These are phyloP conservation scores for Gaillardinia entomophila DNA, from an alignment of 805 yeast genomes.

Conservation along the genomic window DNA sequence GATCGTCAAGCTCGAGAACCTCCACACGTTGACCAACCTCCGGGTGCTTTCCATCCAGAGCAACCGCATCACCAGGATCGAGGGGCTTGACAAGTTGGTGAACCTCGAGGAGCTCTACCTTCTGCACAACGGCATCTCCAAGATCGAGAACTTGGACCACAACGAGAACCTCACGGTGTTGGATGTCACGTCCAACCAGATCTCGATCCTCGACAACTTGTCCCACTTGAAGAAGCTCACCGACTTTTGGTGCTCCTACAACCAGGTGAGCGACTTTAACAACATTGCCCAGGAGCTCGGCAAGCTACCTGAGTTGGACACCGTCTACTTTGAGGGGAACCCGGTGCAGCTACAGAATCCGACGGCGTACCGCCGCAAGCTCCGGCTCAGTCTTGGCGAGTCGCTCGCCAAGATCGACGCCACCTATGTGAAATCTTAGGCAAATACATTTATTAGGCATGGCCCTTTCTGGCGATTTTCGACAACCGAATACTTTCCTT, in stretches of 20 bases:
- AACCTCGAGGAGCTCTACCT: conserved; percentile 82
- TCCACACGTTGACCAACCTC: conserved; percentile 54
- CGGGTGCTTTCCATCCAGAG: conserved; percentile 83
- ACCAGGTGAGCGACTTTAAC: conserved; percentile 61
- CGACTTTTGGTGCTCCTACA: conserved; percentile 91
- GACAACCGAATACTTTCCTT: neutral
- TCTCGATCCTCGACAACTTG: conserved; percentile 57
- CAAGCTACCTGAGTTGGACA: conserved; percentile 59
- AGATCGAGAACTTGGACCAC: conserved; percentile 73
- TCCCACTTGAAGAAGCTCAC: conserved; percentile 65
- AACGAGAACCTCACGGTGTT: conserved; percentile 62
- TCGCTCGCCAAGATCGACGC: conserved; percentile 86
- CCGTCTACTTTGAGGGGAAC: conserved; percentile 91
- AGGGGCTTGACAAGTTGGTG: conserved; percentile 68
- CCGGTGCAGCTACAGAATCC: conserved; percentile 71
- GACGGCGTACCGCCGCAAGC: conserved; percentile 81
- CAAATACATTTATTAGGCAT: neutral
- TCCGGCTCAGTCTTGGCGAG: conserved; percentile 66
- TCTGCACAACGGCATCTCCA: conserved; percentile 74
- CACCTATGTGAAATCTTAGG: conserved; percentile 51
- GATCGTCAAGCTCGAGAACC: conserved; percentile 58
- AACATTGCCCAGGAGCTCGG: conserved; percentile 65
- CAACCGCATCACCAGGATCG: conserved; percentile 70
- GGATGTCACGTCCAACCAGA: conserved; percentile 75
- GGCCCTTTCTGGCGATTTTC: neutral